A percentile compares a stretch with the other conserved stretches of the same genome.
Conservation (phyloP, 2,329 filamentous ascomycete genomes). For the Talaromyces sp. region DNA sequence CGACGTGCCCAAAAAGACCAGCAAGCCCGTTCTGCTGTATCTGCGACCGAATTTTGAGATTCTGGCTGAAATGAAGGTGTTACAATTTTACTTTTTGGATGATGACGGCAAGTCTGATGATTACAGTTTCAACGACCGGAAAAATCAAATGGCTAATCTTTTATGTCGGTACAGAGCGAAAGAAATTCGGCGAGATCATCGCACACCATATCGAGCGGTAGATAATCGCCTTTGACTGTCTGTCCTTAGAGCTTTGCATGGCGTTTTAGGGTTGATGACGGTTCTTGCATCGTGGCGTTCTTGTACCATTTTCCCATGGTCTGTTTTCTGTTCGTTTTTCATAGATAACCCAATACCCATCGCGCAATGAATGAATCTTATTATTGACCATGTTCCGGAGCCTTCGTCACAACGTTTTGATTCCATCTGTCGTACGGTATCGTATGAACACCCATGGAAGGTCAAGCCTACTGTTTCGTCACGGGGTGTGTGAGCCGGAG, state of each 20-base stretch:
- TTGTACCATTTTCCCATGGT: not conserved
- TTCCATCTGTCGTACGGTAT: not conserved
- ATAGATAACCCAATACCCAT: constrained; percentile 13
- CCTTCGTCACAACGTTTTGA: not conserved
- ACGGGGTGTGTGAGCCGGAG: not conserved
- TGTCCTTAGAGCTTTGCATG: not conserved
- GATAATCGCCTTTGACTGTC: not conserved
- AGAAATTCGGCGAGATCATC: constrained; percentile 28
- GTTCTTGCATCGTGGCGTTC: constrained; percentile 15
- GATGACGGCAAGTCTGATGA: constrained; percentile 31
- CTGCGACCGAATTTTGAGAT: constrained; percentile 41
- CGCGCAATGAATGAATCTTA: not conserved
- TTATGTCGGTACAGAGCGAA: constrained; percentile 25
- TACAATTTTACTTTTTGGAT: constrained; percentile 40
- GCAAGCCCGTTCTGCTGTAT: constrained; percentile 36
- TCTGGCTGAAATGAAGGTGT: constrained; percentile 36
- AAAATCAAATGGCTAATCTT: not conserved
- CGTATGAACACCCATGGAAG: not conserved
- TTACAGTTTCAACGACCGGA: not conserved
- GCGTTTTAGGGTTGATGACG: constrained; percentile 1
- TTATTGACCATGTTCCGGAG: not conserved
- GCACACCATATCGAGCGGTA: constrained; percentile 11
- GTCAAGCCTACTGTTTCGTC: not conserved
- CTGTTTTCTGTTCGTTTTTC: not conserved
- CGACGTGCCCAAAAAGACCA: constrained; percentile 38